Conservation (phyloP, 306 rosid genomes). For the Datisca glomerata region DNA sequence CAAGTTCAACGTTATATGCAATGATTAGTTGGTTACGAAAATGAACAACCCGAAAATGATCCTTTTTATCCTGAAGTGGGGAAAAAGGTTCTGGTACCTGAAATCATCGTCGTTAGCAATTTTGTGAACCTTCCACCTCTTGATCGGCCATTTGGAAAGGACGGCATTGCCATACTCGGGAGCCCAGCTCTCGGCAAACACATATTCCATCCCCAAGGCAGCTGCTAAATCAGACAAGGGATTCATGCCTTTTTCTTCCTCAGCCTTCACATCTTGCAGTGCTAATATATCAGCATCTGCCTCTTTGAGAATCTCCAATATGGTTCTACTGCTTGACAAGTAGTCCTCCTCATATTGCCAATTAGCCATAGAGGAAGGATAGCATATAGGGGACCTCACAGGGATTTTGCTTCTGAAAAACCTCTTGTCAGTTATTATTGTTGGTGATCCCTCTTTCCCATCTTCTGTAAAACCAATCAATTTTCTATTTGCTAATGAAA, state of each 20-base stretch:
- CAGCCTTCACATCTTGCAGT: constrained; percentile 81
- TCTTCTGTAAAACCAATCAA: constrained; percentile 27
- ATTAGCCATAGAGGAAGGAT: constrained; percentile 35
- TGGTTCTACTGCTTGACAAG: constrained; percentile 46
- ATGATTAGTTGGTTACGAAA: too few species aligned
- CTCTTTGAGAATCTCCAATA: constrained; percentile 65
- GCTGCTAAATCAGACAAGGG: constrained; percentile 77
- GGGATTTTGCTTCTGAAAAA: constrained; percentile 38
- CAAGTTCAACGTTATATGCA: too few species aligned
- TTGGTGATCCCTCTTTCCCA: constrained; percentile 4
- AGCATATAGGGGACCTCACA: constrained; percentile 69
- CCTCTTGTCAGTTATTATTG: constrained; percentile 17
- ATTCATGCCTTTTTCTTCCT: constrained; percentile 73
- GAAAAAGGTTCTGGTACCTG: constrained; percentile 30
- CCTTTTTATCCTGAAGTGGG: not conserved
- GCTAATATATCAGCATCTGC: constrained; percentile 71
- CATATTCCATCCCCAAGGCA: constrained; percentile 81
- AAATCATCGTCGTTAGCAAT: constrained; percentile 83
- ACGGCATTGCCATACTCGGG: constrained; percentile 90
- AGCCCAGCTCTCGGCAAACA: constrained; percentile 94
- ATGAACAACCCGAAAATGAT: too few species aligned
- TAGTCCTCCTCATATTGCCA: constrained; percentile 42
- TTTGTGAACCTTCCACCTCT: constrained; percentile 71
- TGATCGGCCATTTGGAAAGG: constrained; percentile 80
- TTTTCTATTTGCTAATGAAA: constrained; percentile 51